Evolutionary conservation across 192 early-diverging fungal species (phyloP).

Genomic region (Backusella parvicylindrica): DNA sequence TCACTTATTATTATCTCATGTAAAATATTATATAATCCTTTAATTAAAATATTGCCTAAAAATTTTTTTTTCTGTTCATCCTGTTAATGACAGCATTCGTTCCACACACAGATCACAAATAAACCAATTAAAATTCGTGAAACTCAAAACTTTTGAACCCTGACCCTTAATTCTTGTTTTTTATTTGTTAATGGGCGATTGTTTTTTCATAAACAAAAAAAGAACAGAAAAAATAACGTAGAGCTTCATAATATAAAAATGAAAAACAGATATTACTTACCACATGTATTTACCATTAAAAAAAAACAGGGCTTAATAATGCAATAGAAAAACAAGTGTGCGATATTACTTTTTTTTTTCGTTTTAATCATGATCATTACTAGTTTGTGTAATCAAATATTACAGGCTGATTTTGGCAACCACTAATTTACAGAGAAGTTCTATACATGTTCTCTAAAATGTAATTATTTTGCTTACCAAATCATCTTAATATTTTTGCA

Average conservation of each 20-base stretch:
- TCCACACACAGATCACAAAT: not conserved
- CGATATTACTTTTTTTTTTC: not conserved
- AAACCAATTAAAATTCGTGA: not conserved
- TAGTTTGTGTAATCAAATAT: too few relatives aligned
- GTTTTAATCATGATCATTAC: too few relatives aligned
- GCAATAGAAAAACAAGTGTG: not conserved
- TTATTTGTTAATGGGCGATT: too few relatives aligned
- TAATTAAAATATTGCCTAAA: not conserved
- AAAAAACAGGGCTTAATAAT: not conserved
- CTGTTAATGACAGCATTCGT: not conserved
- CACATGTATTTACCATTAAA: not conserved
- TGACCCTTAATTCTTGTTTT: not conserved
- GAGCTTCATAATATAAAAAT: not conserved
- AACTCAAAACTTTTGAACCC: not conserved
- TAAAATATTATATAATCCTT: slow-evolving; percentile 2
- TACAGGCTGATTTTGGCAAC: too few relatives aligned
- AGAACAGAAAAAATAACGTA: not conserved
- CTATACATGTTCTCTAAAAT: too few relatives aligned
- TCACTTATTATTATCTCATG: not conserved
- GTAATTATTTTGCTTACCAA: too few relatives aligned
- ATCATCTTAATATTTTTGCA: too few relatives aligned
- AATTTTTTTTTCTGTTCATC: not conserved
- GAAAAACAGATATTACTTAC: not conserved
- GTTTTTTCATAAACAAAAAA: too few relatives aligned
- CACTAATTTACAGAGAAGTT: too few relatives aligned